Base-by-base conservation (phyloP, 2,329 filamentous ascomycete species). In the Fusarium incarnatum region DNA sequence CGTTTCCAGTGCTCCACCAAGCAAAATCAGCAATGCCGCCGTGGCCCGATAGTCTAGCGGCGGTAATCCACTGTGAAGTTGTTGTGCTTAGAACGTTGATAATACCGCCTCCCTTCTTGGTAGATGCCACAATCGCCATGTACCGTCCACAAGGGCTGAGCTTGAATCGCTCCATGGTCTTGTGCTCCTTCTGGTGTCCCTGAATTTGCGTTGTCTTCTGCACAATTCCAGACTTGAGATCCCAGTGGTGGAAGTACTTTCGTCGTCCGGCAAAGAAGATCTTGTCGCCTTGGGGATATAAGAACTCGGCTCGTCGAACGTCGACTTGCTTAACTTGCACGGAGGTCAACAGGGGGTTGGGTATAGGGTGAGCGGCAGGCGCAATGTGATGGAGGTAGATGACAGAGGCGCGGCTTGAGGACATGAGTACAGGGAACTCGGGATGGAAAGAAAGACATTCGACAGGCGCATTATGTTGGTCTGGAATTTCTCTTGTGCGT, bases 231-330 rank as follows among this genome's bases (percentile, higher is more conserved):
- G 91, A 91, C 45, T 91, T 85, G 25, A 99, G 86, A 76, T 98
- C 91, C 96, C 96, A 99, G 71, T 92, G 90, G 81, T 98, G 96
- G 81, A 98, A 98, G 83, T 94, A 98, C 68, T 90, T 90, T 52
- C 96, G 89, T 37, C 95, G 91, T 40, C 94, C 94, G 20, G 94
- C 92, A 64, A 98, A 92, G 79, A 97, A 93, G 71, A 99, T 92
- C 73, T 91, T 91, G 68, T 92, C 90, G 68, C 92, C 93, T 18
- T 83, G 82, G 7, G 91, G 89, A 27, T 86, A 88, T 60, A 94
- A 84, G 80, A 99, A 98, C 40, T 92, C 88, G 9, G 94, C 94
- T 13, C 92, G 94, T 62, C 91, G 89, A 56, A 99, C 86, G n/a
- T 94, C 92, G 1, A 94, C 95, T 68, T 89, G 88, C 76, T 91